Percentiles rank a stretch among this genome's conserved stretches.
phyloP scores from a whole-genome alignment of 2,329 filamentous ascomycete genomes.

The Pseudogymnoascus sp. region DNA sequence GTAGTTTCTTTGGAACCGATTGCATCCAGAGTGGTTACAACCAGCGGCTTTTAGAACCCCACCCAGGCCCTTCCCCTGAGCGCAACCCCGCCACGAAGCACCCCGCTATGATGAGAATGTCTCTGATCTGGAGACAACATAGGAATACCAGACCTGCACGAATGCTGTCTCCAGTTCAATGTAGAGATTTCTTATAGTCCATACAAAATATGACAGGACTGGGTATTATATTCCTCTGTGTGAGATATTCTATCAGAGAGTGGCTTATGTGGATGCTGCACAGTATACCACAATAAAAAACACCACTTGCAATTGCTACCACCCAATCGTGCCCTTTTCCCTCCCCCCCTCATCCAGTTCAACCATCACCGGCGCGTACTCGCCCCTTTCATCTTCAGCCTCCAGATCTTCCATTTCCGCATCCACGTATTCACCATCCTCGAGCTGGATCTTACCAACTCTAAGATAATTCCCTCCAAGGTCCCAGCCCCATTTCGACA shows the following conservation, averaged over 20 bases:
- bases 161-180: too few species aligned
- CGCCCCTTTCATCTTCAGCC: conserved; percentile 38
- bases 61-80: not conserved
- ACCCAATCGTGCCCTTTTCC: conserved; percentile 25
- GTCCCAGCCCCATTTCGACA: conserved; percentile 46
- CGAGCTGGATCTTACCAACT: conserved; percentile 40
- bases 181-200: not conserved
- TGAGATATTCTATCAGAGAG: not conserved
- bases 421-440: conserved; percentile 43
- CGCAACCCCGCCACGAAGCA: not conserved
- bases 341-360: conserved; percentile 26
- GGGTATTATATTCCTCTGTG: not conserved
- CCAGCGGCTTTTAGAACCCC: too few species aligned
- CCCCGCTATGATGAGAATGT: not conserved
- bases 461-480: conserved; percentile 41
- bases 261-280: not conserved
- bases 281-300: not conserved
- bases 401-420: conserved; percentile 41
- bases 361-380: conserved; percentile 27
- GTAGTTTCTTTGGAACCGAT: not conserved
- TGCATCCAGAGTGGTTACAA: not conserved
- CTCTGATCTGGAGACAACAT: not conserved
- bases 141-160: too few species aligned
- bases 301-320: conserved; percentile 15
- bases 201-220: not conserved